Evolutionary conservation across 805 yeast species (phyloP).

Genomic region (Monosporozyma aerobia): DNA sequence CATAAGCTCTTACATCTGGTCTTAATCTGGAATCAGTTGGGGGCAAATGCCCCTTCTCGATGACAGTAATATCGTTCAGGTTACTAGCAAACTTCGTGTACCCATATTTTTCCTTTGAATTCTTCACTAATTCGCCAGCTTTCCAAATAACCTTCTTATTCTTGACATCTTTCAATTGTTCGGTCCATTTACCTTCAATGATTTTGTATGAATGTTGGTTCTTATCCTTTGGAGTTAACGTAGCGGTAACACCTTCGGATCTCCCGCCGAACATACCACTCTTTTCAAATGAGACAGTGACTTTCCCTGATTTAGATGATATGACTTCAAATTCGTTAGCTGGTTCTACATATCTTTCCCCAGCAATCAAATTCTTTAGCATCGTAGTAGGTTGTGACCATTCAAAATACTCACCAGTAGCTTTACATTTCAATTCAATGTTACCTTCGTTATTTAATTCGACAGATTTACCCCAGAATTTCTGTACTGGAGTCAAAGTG

Average conservation of each 20-base stretch:
- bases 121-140: slow-evolving; percentile 52
- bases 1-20: slow-evolving; percentile 75
- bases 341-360: slow-evolving; percentile 92
- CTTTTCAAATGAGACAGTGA: slow-evolving; percentile 64
- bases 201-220: slow-evolving; percentile 8
- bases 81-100: slow-evolving; percentile 76
- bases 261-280: slow-evolving; percentile 80
- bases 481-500: slow-evolving; percentile 68
- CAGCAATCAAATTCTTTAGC: slow-evolving; percentile 82
- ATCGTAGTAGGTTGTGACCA: slow-evolving; percentile 81
- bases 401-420: slow-evolving; percentile 57
- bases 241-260: slow-evolving; percentile 49
- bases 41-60: slow-evolving; percentile 59
- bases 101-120: slow-evolving; percentile 64
- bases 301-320: slow-evolving; percentile 59
- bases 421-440: slow-evolving; percentile 45
- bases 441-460: slow-evolving; percentile 74
- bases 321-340: slow-evolving; percentile 54
- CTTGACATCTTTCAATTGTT: slow-evolving; percentile 37
- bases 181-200: slow-evolving; percentile 77
- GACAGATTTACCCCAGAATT: slow-evolving; percentile 90
- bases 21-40: slow-evolving; percentile 85
- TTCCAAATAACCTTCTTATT: slow-evolving; percentile 50
- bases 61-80: slow-evolving; percentile 64
- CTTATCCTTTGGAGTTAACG: slow-evolving; percentile 27